Base-by-base conservation (phyloP, 805 yeast genomes). In the Schwanniomyces pseudopolymorphus region DNA sequence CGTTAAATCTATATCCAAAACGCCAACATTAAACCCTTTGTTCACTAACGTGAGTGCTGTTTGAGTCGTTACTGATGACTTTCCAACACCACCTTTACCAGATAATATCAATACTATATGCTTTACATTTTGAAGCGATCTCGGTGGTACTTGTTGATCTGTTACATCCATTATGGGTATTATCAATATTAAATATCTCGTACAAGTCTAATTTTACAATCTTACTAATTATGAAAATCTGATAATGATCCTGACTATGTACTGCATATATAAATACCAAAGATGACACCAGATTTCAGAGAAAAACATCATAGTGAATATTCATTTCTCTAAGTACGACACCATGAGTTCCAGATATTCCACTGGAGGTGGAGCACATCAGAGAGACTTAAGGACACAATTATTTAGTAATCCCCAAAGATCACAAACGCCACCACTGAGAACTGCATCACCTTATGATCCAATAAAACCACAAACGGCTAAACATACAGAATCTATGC, bases 1-100 rank as follows among this genome's bases (percentile, higher is more conserved):
- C 0, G 99, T 94, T 37, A 94, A 72, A 70, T 94, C 99, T 17
- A 94, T 89, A 61, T 94, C 99, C 20, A 94, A 70, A 0, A 94
- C 96, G 1, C 99, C 99, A n/a, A 94, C 97, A 56, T 78, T 84
- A 58, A 63, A 81, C 2, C 94, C 96, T 59, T 78, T 72, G 11
- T 74, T 69, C 5, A 84, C 88, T 25, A 94, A 72, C 0, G 91
- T 75, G n/a, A 94, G 74, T 0, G 97, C 98, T 1, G 90, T 74
- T 61, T 94, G 99, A 0, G 97, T 88, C 2, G 99, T 91, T 1
- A 94, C 90, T 0, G 97, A 89, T 10, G 97, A 89, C 63, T 94
- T 94, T 1, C 99, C 99, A 0, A 94, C 99, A 20, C 99, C 97
- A 24, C 97, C 97, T 64, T 90, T 90, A 1, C 97, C 99, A 0